Evolutionary conservation across 352 stramenopile species (phyloP).

Genomic region (Phytophthora boehmeriae): DNA sequence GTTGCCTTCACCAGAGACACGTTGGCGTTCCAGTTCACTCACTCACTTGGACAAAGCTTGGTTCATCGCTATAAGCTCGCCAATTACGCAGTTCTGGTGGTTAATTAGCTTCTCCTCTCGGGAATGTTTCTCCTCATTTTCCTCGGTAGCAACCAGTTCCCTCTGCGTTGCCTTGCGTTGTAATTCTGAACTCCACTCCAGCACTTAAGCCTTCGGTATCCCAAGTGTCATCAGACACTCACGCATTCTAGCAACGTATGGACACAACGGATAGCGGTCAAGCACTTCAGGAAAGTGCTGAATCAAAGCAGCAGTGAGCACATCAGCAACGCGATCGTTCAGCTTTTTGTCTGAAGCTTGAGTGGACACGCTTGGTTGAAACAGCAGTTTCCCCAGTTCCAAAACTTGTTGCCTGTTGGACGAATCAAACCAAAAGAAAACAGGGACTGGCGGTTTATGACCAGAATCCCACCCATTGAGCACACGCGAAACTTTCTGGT

Average conservation of each 20-base stretch:
- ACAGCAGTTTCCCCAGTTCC: background rate
- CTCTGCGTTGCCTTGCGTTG: background rate
- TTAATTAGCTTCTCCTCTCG: no score
- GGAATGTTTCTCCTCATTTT: background rate
- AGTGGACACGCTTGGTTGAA: background rate
- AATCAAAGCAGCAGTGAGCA: background rate
- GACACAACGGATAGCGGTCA: no score
- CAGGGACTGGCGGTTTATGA: no score
- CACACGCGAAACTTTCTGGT: no score
- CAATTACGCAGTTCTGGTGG: no score
- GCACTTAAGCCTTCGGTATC: background rate
- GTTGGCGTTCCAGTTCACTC: no score
- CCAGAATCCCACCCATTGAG: no score
- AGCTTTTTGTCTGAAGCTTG: background rate
- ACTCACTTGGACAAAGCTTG: no score
- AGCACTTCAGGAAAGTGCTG: background rate
- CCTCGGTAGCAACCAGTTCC: background rate
- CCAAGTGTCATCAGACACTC: background rate
- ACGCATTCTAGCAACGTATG: background rate
- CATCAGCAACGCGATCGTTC: background rate
- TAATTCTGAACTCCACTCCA: background rate
- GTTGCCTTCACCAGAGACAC: no score
- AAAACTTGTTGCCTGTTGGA: no score
- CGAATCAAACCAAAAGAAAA: no score
- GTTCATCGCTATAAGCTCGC: no score